Evolutionary conservation across 371 early-diverging fungal genomes (phyloP).

Genomic region (Zopfochytrium polystomum): DNA sequence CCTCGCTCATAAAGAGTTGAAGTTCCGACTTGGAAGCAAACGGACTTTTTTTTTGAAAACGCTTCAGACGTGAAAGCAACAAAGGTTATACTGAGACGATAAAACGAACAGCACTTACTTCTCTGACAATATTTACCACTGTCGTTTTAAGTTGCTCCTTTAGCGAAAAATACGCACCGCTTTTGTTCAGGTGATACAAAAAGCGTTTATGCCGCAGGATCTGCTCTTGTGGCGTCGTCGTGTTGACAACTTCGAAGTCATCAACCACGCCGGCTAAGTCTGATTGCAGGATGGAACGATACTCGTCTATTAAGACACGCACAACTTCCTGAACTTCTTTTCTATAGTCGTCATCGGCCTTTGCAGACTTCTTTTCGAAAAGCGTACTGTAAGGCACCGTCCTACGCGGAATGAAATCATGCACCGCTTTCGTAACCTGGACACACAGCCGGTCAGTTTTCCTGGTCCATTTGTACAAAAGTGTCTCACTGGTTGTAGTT

Average conservation of each 20-base stretch:
- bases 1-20: slow-evolving; percentile 50
- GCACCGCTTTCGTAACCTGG: slow-evolving; percentile 49
- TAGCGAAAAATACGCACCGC: slow-evolving; percentile 50
- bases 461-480: background rate
- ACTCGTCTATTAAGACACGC: slow-evolving; percentile 41
- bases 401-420: slow-evolving; percentile 47
- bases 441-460: background rate
- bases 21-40: slow-evolving; percentile 44
- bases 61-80: slow-evolving; percentile 24
- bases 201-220: slow-evolving; percentile 43
- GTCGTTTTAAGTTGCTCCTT: slow-evolving; percentile 54
- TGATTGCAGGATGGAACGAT: slow-evolving; percentile 22
- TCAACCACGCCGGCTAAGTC: slow-evolving; percentile 2
- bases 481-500: slow-evolving; percentile 46
- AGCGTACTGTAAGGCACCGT: slow-evolving; percentile 36
- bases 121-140: slow-evolving; percentile 50
- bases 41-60: slow-evolving; percentile 44
- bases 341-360: slow-evolving; percentile 46
- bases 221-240: slow-evolving; percentile 19
- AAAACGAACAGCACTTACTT: slow-evolving; percentile 25
- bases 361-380: slow-evolving; percentile 41
- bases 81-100: no score
- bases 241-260: slow-evolving; percentile 15
- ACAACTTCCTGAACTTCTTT: slow-evolving; percentile 42
- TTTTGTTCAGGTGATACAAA: slow-evolving; percentile 51